phyloP scores from a whole-genome alignment of 441 rosid genomes.

The Pelargonium australe region DNA sequence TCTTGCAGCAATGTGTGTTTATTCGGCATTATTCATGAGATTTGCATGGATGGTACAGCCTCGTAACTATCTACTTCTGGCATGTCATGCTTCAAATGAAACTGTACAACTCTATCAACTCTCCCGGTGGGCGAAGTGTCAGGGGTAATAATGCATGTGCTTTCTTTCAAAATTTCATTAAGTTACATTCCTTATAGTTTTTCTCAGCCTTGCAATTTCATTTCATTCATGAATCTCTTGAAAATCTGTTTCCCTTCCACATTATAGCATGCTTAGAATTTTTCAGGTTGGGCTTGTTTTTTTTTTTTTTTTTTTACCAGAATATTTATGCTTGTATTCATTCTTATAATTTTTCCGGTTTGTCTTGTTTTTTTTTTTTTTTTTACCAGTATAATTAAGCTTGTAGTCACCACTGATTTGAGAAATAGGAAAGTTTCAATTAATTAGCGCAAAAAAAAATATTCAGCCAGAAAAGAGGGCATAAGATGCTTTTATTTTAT shows the following conservation, averaged over 20 bases:
- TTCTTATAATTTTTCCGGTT: no score
- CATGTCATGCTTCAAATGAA: slow-evolving; percentile 92
- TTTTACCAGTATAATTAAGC: background rate
- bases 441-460: no score
- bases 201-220: no score
- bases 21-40: slow-evolving; percentile 81
- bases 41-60: slow-evolving; percentile 99
- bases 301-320: no score
- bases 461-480: no score
- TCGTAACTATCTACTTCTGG: slow-evolving; percentile 80
- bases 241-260: background rate
- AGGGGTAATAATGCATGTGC: slow-evolving; percentile 46
- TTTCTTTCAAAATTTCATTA: background rate
- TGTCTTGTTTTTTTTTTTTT: no score
- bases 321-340: no score
- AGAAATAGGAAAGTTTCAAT: no score
- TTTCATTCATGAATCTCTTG: no score
- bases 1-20: slow-evolving; percentile 70
- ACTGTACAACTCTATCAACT: slow-evolving; percentile 86
- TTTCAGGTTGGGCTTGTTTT: background rate
- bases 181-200: no score
- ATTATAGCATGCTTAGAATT: background rate
- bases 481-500: no score
- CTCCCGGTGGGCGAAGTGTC: slow-evolving; percentile 75
- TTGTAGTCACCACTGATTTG: background rate